These are phyloP conservation scores for Erythrobasidium hasegawianum DNA, from an alignment of 1,284 basidiomycete species.

Conservation along the genomic window DNA sequence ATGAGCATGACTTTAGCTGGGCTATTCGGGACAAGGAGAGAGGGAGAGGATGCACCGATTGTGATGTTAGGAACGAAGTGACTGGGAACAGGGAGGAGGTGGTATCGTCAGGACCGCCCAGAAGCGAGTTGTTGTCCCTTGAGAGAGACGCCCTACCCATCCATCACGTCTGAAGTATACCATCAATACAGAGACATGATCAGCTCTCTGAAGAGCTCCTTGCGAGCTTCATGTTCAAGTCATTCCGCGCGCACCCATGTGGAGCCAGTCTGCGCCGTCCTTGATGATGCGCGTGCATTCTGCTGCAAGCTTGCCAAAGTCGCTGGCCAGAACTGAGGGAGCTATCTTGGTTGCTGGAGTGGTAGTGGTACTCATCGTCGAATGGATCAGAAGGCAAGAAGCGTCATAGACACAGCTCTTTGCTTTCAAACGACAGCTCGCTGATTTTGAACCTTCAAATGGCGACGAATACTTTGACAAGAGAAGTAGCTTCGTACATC, in stretches of 20 bases:
- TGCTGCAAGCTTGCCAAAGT: slow-evolving; percentile 83
- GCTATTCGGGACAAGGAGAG: neutral
- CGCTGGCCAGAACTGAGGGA: slow-evolving; percentile 56
- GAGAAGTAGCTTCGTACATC: no score
- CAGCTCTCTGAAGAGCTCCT: neutral
- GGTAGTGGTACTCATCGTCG: neutral
- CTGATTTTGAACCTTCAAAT: no score
- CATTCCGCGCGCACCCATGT: slow-evolving; percentile 70
- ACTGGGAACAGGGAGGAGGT: no score
- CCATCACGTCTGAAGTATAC: slow-evolving; percentile 75
- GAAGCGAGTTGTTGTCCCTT: neutral
- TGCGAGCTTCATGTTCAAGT: no score
- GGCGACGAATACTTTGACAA: no score
- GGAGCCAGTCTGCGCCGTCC: slow-evolving; percentile 88
- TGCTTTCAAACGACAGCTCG: no score
- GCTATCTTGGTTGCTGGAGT: slow-evolving; percentile 40
- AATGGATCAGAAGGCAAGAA: no score
- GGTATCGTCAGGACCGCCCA: neutral
- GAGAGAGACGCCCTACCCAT: slow-evolving; percentile 62
- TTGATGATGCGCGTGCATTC: slow-evolving; percentile 92
- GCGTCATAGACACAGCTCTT: no score
- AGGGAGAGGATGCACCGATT: slow-evolving; percentile 61
- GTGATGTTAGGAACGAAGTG: slow-evolving; percentile 99
- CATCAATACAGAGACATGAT: neutral
- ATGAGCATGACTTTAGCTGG: slow-evolving; percentile 5